These are phyloP conservation scores for Sugiyamaella grinbergsii DNA, from an alignment of 1,139 yeast genomes.

Conservation along the genomic window DNA sequence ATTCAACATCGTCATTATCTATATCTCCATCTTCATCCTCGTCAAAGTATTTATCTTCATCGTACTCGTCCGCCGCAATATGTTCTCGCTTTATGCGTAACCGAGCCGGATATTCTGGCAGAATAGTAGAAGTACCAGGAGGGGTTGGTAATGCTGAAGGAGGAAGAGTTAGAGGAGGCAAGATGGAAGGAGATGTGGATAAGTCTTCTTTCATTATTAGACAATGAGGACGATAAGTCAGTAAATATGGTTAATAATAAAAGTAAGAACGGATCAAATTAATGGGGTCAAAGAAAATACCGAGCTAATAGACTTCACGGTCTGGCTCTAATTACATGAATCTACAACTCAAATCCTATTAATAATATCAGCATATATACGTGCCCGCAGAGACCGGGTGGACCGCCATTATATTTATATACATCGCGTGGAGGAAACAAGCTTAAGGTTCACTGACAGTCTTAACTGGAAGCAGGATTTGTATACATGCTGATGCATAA, in stretches of 20 bases:
- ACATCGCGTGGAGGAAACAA: conserved; percentile 12
- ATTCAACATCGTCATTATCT: conserved; percentile 5
- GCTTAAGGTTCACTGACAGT: conserved; percentile 1
- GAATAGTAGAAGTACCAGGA: conserved; percentile 12
- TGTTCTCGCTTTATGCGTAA: conserved; percentile 5
- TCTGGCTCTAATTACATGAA: no score
- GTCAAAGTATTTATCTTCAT: conserved; percentile 20
- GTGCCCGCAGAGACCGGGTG: no score
- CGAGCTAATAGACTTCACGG: no score
- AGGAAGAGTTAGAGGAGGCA: conserved; percentile 20
- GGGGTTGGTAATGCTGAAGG: conserved; percentile 23
- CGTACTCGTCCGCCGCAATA: conserved; percentile 1
- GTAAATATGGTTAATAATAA: no score
- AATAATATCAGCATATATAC: background rate
- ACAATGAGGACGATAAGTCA: no score
- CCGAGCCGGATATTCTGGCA: conserved; percentile 10
- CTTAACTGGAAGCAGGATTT: background rate
- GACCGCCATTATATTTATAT: conserved; percentile 1
- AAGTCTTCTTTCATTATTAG: conserved; percentile 13
- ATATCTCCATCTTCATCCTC: conserved; percentile 20
- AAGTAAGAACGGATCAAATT: no score
- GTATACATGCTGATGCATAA: conserved; percentile 9
- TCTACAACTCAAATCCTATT: no score
- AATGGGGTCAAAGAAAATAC: no score
- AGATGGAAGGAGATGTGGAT: conserved; percentile 11